phyloP scores from a whole-genome alignment of 108 stramenopile species.

The Conticribra guillardii region DNA sequence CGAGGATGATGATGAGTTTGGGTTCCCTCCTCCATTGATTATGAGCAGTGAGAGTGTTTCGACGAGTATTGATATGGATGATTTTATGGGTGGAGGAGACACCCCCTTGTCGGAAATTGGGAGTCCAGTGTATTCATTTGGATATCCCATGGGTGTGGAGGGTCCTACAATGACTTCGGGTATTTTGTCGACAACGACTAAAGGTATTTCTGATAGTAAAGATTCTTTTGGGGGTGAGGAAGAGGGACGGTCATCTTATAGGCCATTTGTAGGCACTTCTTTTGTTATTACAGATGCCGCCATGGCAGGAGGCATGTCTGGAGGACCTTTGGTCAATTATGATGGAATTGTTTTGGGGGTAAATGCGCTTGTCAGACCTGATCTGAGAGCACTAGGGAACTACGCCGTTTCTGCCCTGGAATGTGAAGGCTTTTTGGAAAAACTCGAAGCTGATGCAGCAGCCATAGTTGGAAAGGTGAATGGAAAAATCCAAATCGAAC shows the following conservation, averaged over 20 bases:
- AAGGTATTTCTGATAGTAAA: conserved; percentile 51
- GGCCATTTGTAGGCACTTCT: conserved; percentile 41
- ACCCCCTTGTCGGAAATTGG: conserved; percentile 38
- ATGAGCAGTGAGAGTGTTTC: conserved; percentile 37
- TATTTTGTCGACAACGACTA: conserved; percentile 57
- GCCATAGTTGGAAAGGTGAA: background rate
- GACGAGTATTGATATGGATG: conserved; percentile 16
- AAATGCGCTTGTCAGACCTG: conserved; percentile 59
- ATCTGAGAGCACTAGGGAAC: conserved; percentile 58
- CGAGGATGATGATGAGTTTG: conserved; percentile 34
- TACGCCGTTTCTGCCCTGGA: conserved; percentile 58
- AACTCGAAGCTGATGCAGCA: conserved; percentile 27
- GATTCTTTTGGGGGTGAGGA: conserved; percentile 37
- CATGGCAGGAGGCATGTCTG: conserved; percentile 64
- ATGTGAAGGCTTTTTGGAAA: conserved; percentile 50
- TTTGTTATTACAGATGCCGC: conserved; percentile 62
- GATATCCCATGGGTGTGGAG: conserved; percentile 59
- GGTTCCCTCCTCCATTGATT: conserved; percentile 40
- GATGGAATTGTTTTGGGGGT: conserved; percentile 52
- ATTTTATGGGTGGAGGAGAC: background rate
- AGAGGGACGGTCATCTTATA: conserved; percentile 24
- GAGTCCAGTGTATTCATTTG: conserved; percentile 51
- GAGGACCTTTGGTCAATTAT: conserved; percentile 52
- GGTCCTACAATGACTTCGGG: conserved; percentile 65
- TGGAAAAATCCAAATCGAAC: conserved; percentile 1